These are phyloP conservation scores for Calonectria henricotiae DNA, from an alignment of 2,329 filamentous ascomycete species.

Conservation along the genomic window DNA sequence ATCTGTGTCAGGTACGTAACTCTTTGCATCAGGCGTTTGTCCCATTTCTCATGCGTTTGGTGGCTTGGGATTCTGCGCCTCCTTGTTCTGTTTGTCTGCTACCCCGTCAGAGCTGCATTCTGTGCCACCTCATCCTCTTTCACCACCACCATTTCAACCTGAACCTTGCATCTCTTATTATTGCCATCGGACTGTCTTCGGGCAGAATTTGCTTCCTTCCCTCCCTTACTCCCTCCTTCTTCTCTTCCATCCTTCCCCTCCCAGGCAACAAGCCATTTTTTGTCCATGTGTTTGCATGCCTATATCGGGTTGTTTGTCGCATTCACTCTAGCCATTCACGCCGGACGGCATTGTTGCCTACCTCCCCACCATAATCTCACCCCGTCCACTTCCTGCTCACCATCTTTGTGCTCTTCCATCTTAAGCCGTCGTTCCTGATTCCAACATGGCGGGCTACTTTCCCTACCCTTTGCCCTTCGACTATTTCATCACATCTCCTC, in stretches of 20 bases:
- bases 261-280: too few relatives aligned
- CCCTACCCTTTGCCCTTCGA: neutral
- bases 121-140: conserved; percentile 31
- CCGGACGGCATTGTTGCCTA: conserved; percentile 15
- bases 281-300: neutral
- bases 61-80: conserved; percentile 28
- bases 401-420: neutral
- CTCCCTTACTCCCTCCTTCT: neutral
- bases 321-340: conserved; percentile 19
- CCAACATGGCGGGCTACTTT: conserved; percentile 7
- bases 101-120: conserved; percentile 20
- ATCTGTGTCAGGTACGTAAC: conserved; percentile 34
- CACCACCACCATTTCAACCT: conserved; percentile 27
- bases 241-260: neutral
- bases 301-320: neutral
- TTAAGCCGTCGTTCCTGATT: conserved; percentile 1
- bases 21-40: conserved; percentile 23
- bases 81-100: conserved; percentile 22
- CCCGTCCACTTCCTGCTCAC: conserved; percentile 3
- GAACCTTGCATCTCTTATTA: conserved; percentile 22
- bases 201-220: neutral
- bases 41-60: conserved; percentile 20
- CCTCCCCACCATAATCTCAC: neutral
- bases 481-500: neutral
- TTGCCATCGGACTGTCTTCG: neutral